Conservation (phyloP, 345 rosid genomes). For the Crucihimalaya himalaica region DNA sequence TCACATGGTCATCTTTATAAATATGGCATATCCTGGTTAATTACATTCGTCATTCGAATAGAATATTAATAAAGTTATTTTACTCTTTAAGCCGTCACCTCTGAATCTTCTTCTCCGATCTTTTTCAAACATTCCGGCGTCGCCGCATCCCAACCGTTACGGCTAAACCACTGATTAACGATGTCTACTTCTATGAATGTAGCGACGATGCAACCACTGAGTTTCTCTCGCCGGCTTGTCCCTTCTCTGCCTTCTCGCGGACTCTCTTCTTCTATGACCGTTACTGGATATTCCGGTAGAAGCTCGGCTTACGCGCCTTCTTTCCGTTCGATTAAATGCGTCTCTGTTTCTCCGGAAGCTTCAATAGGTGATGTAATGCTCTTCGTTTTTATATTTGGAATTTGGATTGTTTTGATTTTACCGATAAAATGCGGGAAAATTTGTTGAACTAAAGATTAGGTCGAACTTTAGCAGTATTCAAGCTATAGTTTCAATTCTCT, state of each 20-base stretch:
- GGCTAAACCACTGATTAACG: neutral
- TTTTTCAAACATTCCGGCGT: slow-evolving; percentile 12
- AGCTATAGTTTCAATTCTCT: neutral
- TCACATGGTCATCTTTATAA: slow-evolving; percentile 35
- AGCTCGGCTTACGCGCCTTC: slow-evolving; percentile 26
- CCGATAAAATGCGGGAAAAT: slow-evolving; percentile 34
- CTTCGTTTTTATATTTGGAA: neutral
- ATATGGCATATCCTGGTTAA: neutral
- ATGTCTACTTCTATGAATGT: slow-evolving; percentile 35
- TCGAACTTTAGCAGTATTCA: neutral
- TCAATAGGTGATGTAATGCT: slow-evolving; percentile 45
- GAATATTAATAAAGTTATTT: neutral
- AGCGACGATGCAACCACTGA: slow-evolving; percentile 38
- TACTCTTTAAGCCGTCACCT: slow-evolving; percentile 34
- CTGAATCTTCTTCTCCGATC: slow-evolving; percentile 30
- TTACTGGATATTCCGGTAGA: slow-evolving; percentile 31
- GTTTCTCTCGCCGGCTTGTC: slow-evolving; percentile 35
- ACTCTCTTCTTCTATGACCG: slow-evolving; percentile 30
- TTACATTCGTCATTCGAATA: neutral
- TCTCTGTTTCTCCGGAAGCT: slow-evolving; percentile 34
- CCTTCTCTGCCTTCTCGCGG: slow-evolving; percentile 34
- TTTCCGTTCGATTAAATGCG: slow-evolving; percentile 46
- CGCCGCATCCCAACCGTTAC: neutral
- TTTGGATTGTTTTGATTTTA: slow-evolving; percentile 31
- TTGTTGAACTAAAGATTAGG: neutral